phyloP scores from a whole-genome alignment of 768 basidiomycete species.

The Trametes gibbosa region DNA sequence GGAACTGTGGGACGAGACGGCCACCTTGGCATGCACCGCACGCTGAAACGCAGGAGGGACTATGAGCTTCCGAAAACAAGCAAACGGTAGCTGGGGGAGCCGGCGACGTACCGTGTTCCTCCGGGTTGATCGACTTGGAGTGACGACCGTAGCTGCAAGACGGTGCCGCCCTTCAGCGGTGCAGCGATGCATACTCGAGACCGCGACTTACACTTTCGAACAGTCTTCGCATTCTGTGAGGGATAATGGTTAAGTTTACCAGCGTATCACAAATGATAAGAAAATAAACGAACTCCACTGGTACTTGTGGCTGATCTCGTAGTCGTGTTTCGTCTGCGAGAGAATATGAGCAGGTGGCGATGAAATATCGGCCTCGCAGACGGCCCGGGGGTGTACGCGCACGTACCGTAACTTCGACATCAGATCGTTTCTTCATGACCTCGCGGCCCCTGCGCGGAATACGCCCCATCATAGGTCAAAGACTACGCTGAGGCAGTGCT shows the following conservation, averaged over 20 bases:
- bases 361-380: too few relatives aligned
- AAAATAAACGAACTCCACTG: slow-evolving; percentile 59
- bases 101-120: slow-evolving; percentile 53
- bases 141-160: slow-evolving; percentile 59
- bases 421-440: slow-evolving; percentile 65
- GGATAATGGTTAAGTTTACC: slow-evolving; percentile 7
- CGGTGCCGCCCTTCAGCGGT: neutral
- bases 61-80: neutral
- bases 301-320: slow-evolving; percentile 71
- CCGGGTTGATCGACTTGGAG: slow-evolving; percentile 67
- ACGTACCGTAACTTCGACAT: slow-evolving; percentile 69
- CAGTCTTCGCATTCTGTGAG: slow-evolving; percentile 61
- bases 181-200: neutral
- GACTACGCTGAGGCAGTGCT: too few relatives aligned
- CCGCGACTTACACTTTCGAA: slow-evolving; percentile 49
- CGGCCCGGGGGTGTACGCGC: too few relatives aligned
- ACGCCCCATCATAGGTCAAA: too few relatives aligned
- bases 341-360: slow-evolving; percentile 1
- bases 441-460: slow-evolving; percentile 54
- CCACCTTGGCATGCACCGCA: slow-evolving; percentile 66
- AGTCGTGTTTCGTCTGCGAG: slow-evolving; percentile 63
- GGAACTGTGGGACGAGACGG: slow-evolving; percentile 56
- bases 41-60: slow-evolving; percentile 35
- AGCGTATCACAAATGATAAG: neutral
- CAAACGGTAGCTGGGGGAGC: neutral